Conservation (phyloP, 371 early-diverging fungal species). For the Cokeromyces recurvatus region DNA sequence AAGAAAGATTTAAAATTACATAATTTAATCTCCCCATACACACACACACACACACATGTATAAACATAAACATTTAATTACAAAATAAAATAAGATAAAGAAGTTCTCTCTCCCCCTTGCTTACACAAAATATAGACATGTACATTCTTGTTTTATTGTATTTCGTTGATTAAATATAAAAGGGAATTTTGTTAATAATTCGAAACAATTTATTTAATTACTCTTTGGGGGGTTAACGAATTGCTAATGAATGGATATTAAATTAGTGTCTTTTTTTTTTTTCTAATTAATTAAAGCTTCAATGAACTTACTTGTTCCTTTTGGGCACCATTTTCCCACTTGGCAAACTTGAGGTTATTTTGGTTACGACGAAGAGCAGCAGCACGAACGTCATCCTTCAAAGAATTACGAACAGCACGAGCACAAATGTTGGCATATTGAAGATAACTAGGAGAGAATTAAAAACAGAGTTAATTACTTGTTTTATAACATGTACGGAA, state of each 20-base stretch:
- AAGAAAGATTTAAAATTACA: not conserved
- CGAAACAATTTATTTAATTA: conserved; percentile 10
- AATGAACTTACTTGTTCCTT: conserved; percentile 62
- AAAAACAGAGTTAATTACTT: too few relatives aligned
- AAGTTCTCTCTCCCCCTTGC: too few relatives aligned
- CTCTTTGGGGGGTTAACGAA: conserved; percentile 25
- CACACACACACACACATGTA: too few relatives aligned
- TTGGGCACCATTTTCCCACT: conserved; percentile 82
- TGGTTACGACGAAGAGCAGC: conserved; percentile 72
- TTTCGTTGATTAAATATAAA: too few relatives aligned
- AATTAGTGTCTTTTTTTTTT: not conserved
- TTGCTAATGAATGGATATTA: conserved; percentile 15
- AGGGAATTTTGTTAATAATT: too few relatives aligned
- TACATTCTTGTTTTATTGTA: not conserved
- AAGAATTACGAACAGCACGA: conserved; percentile 76
- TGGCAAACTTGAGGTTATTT: conserved; percentile 70
- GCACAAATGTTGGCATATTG: conserved; percentile 86
- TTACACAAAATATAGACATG: too few relatives aligned
- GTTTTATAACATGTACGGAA: too few relatives aligned
- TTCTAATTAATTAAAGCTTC: too few relatives aligned
- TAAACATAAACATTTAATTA: too few relatives aligned
- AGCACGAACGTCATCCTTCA: conserved; percentile 74
- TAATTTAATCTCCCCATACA: too few relatives aligned
- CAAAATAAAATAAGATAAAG: too few relatives aligned
- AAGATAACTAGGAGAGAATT: conserved; percentile 63